Evolutionary conservation across 176 grass and related monocot species (phyloP), one percentile per base, ranked within the genome.

Genomic region (Phragmites australis): DNA sequence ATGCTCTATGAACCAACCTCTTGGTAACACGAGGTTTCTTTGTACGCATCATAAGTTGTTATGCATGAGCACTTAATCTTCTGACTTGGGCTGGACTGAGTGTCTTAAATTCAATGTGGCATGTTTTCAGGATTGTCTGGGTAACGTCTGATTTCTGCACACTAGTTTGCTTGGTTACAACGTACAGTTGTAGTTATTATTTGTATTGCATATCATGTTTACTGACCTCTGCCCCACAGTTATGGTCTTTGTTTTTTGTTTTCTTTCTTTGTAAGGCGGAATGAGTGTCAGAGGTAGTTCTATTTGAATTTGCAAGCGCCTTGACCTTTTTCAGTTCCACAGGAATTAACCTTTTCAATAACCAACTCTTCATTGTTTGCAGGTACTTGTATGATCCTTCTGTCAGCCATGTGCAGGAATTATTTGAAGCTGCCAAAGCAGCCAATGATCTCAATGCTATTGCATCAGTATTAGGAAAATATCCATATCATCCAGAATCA

Each of bases 371-470:
- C 58, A 71, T 76, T 56, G 50, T 68, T 66, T 87, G 81, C 84
- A 95, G 96, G 75, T 98, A 93, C 9, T 61, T 82, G 41, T 88
- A 87, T 77, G 88, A 89, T 62, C 75, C 84, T 56, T 98, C 90
- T 65, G 81, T 84, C 71, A 72, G 51, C 62, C 86, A 94, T 45
- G 83, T 84, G 40, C 92, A 94, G 82, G 92, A 95, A 75, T 88
- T 88, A 84, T 98, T 98, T 85, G 96, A 93, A 89, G 84, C 61
- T 78, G 96, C 92, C 71, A 98, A 93, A 81, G 81, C 88, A 27
- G 92, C 92, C 11, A 98, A 98, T 87, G 90, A 98, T 81, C 82
- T 98, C 81, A 98, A 98, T 89, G 76, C 88, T 62, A 98, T 98
- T 51, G 92, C 83, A 12, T 75, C 79, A 77, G 70, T 98, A 72